Conservation (phyloP, 2,329 filamentous ascomycete species). For the Westerdykella sp. region DNA sequence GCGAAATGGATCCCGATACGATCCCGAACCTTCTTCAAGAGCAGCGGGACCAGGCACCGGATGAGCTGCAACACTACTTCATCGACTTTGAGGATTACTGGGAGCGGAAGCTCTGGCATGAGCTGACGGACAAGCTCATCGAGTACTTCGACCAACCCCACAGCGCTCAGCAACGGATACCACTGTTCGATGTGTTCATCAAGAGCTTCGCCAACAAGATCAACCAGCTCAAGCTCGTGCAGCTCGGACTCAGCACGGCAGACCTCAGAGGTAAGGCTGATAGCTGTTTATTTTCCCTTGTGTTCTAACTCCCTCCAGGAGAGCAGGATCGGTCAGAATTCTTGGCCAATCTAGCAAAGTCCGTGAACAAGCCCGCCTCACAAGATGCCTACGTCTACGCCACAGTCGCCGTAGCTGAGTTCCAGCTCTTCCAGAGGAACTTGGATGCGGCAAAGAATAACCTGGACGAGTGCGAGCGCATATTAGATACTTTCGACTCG, state of each 20-base stretch:
- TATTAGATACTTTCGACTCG: conserved; percentile 86
- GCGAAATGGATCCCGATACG: conserved; percentile 72
- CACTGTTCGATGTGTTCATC: conserved; percentile 91
- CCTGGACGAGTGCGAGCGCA: conserved; percentile 77
- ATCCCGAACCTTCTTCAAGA: conserved; percentile 89
- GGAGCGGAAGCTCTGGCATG: conserved; percentile 99
- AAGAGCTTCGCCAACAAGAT: conserved; percentile 97
- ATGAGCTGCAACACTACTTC: conserved; percentile 80
- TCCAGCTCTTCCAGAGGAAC: conserved; percentile 75
- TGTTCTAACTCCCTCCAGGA: conserved; percentile 50
- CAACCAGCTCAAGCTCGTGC: conserved; percentile 96
- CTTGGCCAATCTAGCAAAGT: conserved; percentile 73
- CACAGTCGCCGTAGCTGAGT: conserved; percentile 79
- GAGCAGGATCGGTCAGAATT: conserved; percentile 81
- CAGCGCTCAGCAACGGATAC: conserved; percentile 77
- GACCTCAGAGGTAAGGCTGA: conserved; percentile 50
- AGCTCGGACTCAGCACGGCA: conserved; percentile 83
- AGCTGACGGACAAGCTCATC: conserved; percentile 83
- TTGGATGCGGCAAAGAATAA: conserved; percentile 79
- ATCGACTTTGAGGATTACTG: conserved; percentile 92
- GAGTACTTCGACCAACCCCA: conserved; percentile 79
- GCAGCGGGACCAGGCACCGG: conserved; percentile 79
- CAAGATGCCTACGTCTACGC: conserved; percentile 96
- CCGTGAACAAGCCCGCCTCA: conserved; percentile 85
- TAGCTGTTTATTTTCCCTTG: neutral